Base-by-base conservation (phyloP, 495 filamentous ascomycete species). In the Xylaria scruposa region DNA sequence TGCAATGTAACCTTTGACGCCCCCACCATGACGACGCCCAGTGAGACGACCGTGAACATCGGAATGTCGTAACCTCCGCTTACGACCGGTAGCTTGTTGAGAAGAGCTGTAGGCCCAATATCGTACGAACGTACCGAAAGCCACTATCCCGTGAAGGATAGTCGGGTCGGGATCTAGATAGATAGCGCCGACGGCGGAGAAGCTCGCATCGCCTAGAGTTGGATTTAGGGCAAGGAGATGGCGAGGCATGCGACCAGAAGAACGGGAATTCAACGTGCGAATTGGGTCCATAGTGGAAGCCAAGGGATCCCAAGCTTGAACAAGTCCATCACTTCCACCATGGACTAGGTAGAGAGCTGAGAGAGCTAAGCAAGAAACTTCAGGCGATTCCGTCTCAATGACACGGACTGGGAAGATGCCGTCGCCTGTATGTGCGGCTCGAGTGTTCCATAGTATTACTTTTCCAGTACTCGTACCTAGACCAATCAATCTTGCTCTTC, bases 251-350 rank as follows among this genome's bases (percentile, higher is more conserved):
- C 95, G 91, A 24, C 91, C 89, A 0, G 92, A 92, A 76, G 97
- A 96, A 12, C 93, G 91, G 0, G 94, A 95, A 72, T 97, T 96
- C 65, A 99, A 86, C 4, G 94, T 98, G 26, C 94, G 90, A 71
- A 98, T 88, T 0, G 95, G 94, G 31, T 90, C 88, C 12, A 88
- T 83, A 7, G 87, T 92, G 0, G 96, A 98, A 2, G 92, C 94
- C 31, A 99, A 82, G 26, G 93, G 94, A 84, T 99, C 96, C 97
- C 97, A 99, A 7, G 94, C 93, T 77, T 98, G 96, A 9, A 98
- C 95, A 9, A 98, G 88, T 12, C 96, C 95, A 79, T 99, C 96
- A 73, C 93, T 97, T 54, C 96, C 96, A 36, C 96, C 96, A 79
- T 97, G 94, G 1, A 98, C 91, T 33, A 99, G 81, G 76, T 95